These are phyloP conservation scores for Gossypium gossypioides DNA, from an alignment of 441 rosid genomes.

Conservation along the genomic window DNA sequence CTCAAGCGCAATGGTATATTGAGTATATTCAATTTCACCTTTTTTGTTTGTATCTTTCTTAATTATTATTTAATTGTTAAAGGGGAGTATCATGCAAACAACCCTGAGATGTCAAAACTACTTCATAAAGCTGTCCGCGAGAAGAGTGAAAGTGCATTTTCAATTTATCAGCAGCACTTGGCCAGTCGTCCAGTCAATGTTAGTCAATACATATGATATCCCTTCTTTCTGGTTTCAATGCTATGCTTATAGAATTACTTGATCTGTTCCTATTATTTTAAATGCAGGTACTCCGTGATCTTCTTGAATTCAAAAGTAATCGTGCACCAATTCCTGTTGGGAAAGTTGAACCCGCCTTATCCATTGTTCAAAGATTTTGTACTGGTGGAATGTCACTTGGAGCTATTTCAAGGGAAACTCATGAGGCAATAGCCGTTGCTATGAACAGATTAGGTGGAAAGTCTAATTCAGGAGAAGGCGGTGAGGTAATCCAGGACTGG, in stretches of 20 bases:
- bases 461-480: slow-evolving; percentile 99
- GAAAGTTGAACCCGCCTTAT: slow-evolving; percentile 82
- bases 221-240: not conserved
- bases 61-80: slow-evolving; percentile 4
- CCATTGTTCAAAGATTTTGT: slow-evolving; percentile 88
- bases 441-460: slow-evolving; percentile 95
- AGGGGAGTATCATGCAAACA: slow-evolving; percentile 99
- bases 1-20: not conserved
- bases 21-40: not conserved
- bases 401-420: slow-evolving; percentile 98
- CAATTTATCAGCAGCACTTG: slow-evolving; percentile 93
- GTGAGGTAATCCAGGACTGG: slow-evolving; percentile 51
- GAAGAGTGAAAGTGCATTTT: slow-evolving; percentile 85
- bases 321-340: slow-evolving; percentile 81
- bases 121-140: slow-evolving; percentile 98
- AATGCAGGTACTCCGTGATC: slow-evolving; percentile 90
- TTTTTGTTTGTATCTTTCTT: slow-evolving; percentile 11
- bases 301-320: slow-evolving; percentile 88
- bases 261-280: slow-evolving; percentile 11
- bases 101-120: slow-evolving; percentile 96
- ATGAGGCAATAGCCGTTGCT: slow-evolving; percentile 97
- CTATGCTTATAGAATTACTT: slow-evolving; percentile 1
- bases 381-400: slow-evolving; percentile 99
- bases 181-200: slow-evolving; percentile 95
- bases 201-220: slow-evolving; percentile 18